These are phyloP conservation scores for Boletus holoroseus DNA, from an alignment of 1,284 basidiomycete genomes.

Conservation along the genomic window DNA sequence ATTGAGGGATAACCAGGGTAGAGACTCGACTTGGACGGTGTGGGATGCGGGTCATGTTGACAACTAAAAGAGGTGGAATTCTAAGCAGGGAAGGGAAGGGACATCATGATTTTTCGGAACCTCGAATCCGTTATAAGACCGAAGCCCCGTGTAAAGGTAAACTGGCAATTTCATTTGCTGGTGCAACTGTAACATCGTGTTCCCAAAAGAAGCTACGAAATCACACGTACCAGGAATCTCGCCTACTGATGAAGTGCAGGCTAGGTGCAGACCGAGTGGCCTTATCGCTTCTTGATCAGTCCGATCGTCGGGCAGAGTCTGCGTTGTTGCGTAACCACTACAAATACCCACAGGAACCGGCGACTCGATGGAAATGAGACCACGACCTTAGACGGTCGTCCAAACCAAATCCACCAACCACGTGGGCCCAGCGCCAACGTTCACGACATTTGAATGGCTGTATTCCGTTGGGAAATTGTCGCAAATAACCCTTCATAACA, in stretches of 20 bases:
- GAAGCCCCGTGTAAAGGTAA: background rate
- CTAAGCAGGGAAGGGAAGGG: background rate
- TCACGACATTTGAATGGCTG: background rate
- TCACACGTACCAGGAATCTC: background rate
- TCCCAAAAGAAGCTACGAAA: background rate
- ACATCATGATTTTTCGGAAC: background rate
- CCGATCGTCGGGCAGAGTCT: background rate
- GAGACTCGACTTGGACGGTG: slow-evolving; percentile 6
- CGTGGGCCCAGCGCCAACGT: background rate
- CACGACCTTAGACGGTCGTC: background rate
- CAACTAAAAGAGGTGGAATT: background rate
- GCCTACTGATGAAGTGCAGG: background rate
- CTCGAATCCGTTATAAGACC: background rate
- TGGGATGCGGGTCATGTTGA: slow-evolving; percentile 14
- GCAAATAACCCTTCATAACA: background rate
- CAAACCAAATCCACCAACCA: background rate
- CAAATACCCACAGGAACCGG: background rate
- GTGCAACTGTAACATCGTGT: background rate
- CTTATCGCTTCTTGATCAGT: background rate
- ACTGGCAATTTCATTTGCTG: background rate
- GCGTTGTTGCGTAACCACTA: background rate
- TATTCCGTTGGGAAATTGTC: background rate
- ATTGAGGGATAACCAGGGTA: background rate
- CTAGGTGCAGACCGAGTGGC: background rate
- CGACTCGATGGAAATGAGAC: background rate